These are phyloP conservation scores for Blumeriella jaapii DNA, from an alignment of 2,329 filamentous ascomycete species.

Conservation along the genomic window DNA sequence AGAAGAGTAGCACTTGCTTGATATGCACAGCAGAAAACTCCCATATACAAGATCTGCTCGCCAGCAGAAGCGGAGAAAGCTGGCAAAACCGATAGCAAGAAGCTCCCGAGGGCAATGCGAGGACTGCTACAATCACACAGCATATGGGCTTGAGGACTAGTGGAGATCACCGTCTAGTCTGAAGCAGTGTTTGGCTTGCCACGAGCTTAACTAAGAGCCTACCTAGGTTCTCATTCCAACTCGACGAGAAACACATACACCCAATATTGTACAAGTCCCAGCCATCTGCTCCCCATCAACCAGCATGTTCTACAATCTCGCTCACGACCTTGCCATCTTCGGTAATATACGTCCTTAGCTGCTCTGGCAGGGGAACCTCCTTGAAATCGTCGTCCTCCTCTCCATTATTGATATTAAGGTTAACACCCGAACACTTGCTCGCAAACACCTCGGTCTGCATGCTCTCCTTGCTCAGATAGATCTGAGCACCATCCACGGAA, in stretches of 20 bases:
- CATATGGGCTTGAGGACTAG: no score
- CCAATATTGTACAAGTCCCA: conserved; percentile 8
- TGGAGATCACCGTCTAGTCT: no score
- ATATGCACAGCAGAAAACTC: no score
- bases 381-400: conserved; percentile 65
- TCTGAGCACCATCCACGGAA: conserved; percentile 78
- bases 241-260: conserved; percentile 7
- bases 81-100: no score
- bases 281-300: conserved; percentile 45
- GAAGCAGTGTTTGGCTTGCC: no score
- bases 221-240: no score
- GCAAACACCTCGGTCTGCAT: conserved; percentile 72
- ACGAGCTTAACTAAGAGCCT: no score
- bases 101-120: no score
- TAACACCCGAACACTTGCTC: conserved; percentile 78
- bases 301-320: conserved; percentile 92
- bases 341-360: conserved; percentile 70
- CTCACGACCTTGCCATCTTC: conserved; percentile 66
- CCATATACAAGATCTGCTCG: no score
- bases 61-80: no score
- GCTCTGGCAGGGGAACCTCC: conserved; percentile 79
- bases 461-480: conserved; percentile 79
- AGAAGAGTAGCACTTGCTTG: no score
- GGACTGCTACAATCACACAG: no score
- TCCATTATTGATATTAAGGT: conserved; percentile 68